Evolutionary conservation across 1,139 yeast species (phyloP), one percentile per base, ranked within the genome.

Genomic region (Taiozyma sp.): DNA sequence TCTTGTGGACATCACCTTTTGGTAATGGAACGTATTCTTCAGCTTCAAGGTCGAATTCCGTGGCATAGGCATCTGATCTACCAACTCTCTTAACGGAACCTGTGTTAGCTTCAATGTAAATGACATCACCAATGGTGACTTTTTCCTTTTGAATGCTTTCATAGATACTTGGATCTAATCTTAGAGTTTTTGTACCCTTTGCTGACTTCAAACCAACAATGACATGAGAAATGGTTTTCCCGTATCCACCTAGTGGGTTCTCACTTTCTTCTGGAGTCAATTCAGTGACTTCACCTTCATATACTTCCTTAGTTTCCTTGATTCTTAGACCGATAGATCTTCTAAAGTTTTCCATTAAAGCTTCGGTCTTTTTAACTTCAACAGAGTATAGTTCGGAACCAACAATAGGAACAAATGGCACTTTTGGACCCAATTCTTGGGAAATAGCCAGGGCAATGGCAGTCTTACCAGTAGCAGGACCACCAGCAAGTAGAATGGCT

Each of bases 1-100:
- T 93, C 71, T 95, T 95, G 73, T 95, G 99, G 40, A 93, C 98
- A 68, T 93, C 99, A 46, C 99, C 99, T 72, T 93, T 93, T 54
- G 99, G 99, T 61, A 93, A 77, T 45, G 99, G 99, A 35, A 95
- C 99, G 68, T 93, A 93, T 69, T 93, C 99, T 72, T 93, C 99
- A 30, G 98, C 97, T 72, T 95, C 99, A 60, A 93, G 76, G 69
- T 93, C 99, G 62, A 91, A 93, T 70, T 93, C 99, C 1, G 99
- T 93, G 42, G 99, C 97, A 66, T 89, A 93, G 0, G 98, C 98
- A 68, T 95, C 99, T 6, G 96, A 88, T 68, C 99, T 81, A 50
- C 99, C 99, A 42, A 95, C 99, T 62, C 99, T 76, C 69, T 93
- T 95, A 48, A 93, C 98, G 3, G 97, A 88, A 42, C 99, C 99